A percentile compares a stretch with the other conserved stretches of the same genome.
Conservation (phyloP, 2,329 filamentous ascomycete genomes). For the Juglanconis sp. region DNA sequence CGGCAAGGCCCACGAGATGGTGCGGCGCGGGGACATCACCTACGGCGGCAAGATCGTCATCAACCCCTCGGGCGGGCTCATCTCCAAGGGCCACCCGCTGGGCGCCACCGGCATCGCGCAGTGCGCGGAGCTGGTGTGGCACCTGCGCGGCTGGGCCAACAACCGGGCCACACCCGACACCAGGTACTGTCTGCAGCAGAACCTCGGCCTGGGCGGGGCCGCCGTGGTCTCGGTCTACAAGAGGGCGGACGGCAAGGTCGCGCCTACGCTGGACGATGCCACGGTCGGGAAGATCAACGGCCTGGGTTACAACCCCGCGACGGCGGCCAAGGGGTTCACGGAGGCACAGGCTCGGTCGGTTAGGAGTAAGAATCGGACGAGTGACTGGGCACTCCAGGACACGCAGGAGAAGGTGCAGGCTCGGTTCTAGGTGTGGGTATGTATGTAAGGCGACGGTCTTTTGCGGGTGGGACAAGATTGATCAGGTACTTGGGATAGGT, state of each 20-base stretch:
- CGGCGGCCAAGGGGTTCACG: conserved; percentile 85
- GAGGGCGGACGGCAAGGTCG: conserved; percentile 71
- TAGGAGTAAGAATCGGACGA: conserved; percentile 62
- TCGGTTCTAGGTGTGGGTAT: conserved; percentile 24
- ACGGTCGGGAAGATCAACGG: conserved; percentile 64
- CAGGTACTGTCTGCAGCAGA: conserved; percentile 79
- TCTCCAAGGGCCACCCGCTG: conserved; percentile 93
- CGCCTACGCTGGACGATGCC: conserved; percentile 56
- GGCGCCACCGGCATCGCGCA: conserved; percentile 94
- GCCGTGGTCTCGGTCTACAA: conserved; percentile 88
- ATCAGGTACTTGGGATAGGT: neutral
- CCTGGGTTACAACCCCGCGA: conserved; percentile 88
- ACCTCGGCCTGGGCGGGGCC: conserved; percentile 86
- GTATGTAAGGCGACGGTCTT: neutral
- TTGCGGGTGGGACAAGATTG: neutral
- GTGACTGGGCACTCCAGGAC: conserved; percentile 77
- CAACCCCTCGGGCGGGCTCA: conserved; percentile 91
- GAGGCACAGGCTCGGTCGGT: conserved; percentile 68
- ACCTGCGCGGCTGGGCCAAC: conserved; percentile 92
- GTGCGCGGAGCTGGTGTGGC: conserved; percentile 93
- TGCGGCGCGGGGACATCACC: conserved; percentile 83
- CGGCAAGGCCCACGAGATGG: conserved; percentile 89
- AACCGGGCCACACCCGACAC: conserved; percentile 73
- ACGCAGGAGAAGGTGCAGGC: conserved; percentile 67
- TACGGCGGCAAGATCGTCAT: conserved; percentile 82